These are phyloP conservation scores for Crithidia brevicula DNA, from an alignment of 208 protist genomes.

Conservation along the genomic window DNA sequence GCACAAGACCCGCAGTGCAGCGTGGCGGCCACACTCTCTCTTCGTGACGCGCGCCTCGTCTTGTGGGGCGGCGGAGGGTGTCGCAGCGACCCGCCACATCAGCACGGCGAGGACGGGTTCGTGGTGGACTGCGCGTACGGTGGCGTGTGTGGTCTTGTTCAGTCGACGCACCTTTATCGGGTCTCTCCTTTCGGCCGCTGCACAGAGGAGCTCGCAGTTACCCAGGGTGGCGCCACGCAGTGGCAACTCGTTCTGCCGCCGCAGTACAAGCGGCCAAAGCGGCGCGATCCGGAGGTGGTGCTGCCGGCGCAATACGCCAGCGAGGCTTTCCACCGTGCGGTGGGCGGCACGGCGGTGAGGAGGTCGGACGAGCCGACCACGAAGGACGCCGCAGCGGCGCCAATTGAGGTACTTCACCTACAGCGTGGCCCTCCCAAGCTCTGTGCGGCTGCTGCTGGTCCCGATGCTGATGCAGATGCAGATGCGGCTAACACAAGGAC, in stretches of 20 bases:
- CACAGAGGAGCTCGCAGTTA: conserved; percentile 38
- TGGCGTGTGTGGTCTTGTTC: conserved; percentile 42
- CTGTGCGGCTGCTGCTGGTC: background rate
- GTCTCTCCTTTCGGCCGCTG: conserved; percentile 82
- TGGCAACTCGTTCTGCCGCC: conserved; percentile 35
- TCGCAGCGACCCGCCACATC: no score
- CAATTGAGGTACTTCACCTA: background rate
- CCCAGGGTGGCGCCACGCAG: conserved; percentile 14
- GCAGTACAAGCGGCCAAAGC: conserved; percentile 29
- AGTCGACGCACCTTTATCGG: conserved; percentile 36
- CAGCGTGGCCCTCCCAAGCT: conserved; percentile 2
- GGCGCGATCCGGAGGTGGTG: conserved; percentile 34
- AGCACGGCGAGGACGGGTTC: conserved; percentile 26
- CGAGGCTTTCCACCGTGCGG: conserved; percentile 14
- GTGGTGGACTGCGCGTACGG: conserved; percentile 80
- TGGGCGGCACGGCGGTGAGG: background rate
- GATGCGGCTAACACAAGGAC: no score
- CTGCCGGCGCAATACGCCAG: conserved; percentile 26
- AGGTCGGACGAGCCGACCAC: background rate
- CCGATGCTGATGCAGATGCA: no score
- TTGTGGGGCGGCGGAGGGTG: conserved; percentile 19
- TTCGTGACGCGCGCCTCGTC: background rate
- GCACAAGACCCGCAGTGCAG: conserved; percentile 23
- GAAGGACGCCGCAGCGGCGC: background rate
- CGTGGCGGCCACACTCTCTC: conserved; percentile 4